Evolutionary conservation across 306 rosid species (phyloP).

Genomic region (Gastrolobium villosum): DNA sequence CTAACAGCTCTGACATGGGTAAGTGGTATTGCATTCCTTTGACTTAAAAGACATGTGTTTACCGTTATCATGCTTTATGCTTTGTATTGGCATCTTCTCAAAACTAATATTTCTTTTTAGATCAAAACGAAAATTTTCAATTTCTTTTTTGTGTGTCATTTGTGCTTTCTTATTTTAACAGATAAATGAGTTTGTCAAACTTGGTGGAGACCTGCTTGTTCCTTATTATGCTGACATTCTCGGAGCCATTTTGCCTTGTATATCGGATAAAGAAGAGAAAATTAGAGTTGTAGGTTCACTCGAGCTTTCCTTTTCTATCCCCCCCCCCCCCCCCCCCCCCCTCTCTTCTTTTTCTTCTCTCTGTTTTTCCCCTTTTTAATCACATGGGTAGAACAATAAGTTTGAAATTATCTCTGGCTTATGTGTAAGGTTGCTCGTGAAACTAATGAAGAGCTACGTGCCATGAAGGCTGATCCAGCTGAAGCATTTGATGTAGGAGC

Average conservation of each 20-base stretch:
- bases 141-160: constrained; percentile 26
- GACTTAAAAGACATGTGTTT: constrained; percentile 19
- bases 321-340: too few species aligned
- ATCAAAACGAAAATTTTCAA: constrained; percentile 2
- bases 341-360: too few species aligned
- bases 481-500: constrained; percentile 92
- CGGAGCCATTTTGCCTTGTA: constrained; percentile 97
- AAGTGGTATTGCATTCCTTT: constrained; percentile 49
- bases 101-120: constrained; percentile 9
- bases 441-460: constrained; percentile 97
- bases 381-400: constrained; percentile 18
- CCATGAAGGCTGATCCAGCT: constrained; percentile 79
- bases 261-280: constrained; percentile 99
- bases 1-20: constrained; percentile 98
- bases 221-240: constrained; percentile 96
- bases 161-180: constrained; percentile 50
- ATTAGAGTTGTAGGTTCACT: constrained; percentile 87
- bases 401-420: constrained; percentile 39
- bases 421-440: constrained; percentile 91
- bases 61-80: constrained; percentile 25
- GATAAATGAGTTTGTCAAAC: constrained; percentile 97
- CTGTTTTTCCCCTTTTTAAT: constrained; percentile 5
- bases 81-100: constrained; percentile 1
- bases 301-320: constrained; percentile 21
- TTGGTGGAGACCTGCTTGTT: constrained; percentile 99